Evolutionary conservation across 2,329 filamentous ascomycete genomes (phyloP).

Genomic region (Aspergillus sp.): DNA sequence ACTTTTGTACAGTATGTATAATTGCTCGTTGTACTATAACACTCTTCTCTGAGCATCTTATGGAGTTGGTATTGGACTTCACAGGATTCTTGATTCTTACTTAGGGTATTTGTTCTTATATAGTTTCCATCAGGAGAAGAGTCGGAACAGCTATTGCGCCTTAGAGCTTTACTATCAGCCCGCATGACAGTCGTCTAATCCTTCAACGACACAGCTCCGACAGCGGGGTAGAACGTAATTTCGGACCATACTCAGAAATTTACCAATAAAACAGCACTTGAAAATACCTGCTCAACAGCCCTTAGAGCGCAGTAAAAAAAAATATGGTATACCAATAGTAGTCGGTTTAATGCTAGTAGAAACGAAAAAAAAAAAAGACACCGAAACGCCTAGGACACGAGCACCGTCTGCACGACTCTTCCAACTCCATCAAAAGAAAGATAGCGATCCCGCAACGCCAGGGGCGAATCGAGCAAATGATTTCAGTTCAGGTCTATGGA

Average conservation of each 20-base stretch:
- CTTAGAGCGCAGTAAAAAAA: not conserved
- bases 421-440: slow-evolving; percentile 15
- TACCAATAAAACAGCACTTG: not conserved
- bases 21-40: slow-evolving; percentile 26
- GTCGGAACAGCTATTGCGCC: no score
- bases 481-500: not conserved
- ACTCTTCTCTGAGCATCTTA: slow-evolving; percentile 33
- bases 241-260: not conserved
- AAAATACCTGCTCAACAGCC: not conserved
- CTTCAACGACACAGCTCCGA: no score
- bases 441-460: slow-evolving; percentile 9
- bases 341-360: slow-evolving; percentile 5
- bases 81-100: slow-evolving; percentile 5
- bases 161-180: no score
- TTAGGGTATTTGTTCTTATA: not conserved
- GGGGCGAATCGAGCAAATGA: slow-evolving; percentile 1
- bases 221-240: no score
- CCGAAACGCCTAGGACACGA: slow-evolving; percentile 26
- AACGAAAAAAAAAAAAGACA: slow-evolving; percentile 20
- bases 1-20: slow-evolving; percentile 19
- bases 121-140: not conserved
- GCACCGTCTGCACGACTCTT: slow-evolving; percentile 22
- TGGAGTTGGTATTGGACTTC: slow-evolving; percentile 26
- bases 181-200: no score
- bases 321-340: slow-evolving; percentile 14